phyloP scores from a whole-genome alignment of 2,329 filamentous ascomycete genomes.

The Colletotrichum caudatum region DNA sequence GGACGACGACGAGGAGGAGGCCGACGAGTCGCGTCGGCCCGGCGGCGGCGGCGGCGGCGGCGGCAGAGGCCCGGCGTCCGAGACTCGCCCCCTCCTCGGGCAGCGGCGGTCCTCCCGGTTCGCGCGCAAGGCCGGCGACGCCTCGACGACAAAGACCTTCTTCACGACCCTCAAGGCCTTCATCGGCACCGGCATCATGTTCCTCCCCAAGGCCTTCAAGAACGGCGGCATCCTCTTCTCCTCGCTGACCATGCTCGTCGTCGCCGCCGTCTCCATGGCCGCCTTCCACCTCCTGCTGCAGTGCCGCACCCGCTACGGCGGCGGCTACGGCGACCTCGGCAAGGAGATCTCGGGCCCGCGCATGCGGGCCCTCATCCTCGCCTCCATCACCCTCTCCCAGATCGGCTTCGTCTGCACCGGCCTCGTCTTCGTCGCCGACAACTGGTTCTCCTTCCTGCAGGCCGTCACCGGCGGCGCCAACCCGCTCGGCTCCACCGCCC shows the following conservation, averaged over 20 bases:
- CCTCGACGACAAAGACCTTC: conserved; percentile 78
- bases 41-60: conserved; percentile 1
- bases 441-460: conserved; percentile 74
- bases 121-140: conserved; percentile 64
- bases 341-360: conserved; percentile 71
- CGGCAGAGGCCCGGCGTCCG: conserved; percentile 59
- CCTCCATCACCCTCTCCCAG: conserved; percentile 79
- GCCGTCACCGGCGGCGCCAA: conserved; percentile 66
- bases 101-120: conserved; percentile 64
- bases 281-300: conserved; percentile 79
- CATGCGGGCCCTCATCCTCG: conserved; percentile 75
- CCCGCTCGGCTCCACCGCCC: conserved; percentile 65
- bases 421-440: conserved; percentile 82
- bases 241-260: conserved; percentile 72
- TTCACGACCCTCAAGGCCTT: conserved; percentile 85
- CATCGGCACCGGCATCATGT: conserved; percentile 85
- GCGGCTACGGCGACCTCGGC: conserved; percentile 81
- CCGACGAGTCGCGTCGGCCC: conserved; percentile 49
- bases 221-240: conserved; percentile 84
- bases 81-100: conserved; percentile 71
- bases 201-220: conserved; percentile 81
- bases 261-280: conserved; percentile 75
- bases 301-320: conserved; percentile 73
- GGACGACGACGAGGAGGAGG: conserved; percentile 52
- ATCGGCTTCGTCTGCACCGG: conserved; percentile 83